A percentile compares a stretch with the other conserved stretches of the same genome.
Evolutionary conservation across 768 basidiomycete species (phyloP).

Genomic region (Boletellus ananiceps): DNA sequence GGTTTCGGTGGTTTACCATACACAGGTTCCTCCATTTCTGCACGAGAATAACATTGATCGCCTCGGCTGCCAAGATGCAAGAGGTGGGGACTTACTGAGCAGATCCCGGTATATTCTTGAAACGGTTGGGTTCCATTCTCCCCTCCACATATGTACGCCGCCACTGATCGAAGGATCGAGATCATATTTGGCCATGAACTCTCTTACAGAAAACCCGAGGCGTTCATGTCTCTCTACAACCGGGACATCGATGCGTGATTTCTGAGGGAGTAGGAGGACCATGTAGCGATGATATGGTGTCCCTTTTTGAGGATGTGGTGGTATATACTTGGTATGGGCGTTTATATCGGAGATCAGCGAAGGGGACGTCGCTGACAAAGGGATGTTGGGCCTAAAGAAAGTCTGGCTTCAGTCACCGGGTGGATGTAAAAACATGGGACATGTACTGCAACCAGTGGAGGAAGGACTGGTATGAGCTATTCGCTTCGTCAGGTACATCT

Average conservation of each 20-base stretch:
- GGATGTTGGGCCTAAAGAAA: slow-evolving; percentile 66
- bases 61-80: not conserved
- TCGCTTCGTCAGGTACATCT: slow-evolving; percentile 81
- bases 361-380: slow-evolving; percentile 57
- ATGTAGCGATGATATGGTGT: slow-evolving; percentile 90
- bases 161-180: slow-evolving; percentile 55
- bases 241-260: slow-evolving; percentile 43
- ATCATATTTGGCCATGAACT: slow-evolving; percentile 53
- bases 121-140: slow-evolving; percentile 66
- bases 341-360: slow-evolving; percentile 39
- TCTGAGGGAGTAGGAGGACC: slow-evolving; percentile 69
- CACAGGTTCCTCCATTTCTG: slow-evolving; percentile 21
- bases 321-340: slow-evolving; percentile 71
- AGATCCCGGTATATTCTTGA: slow-evolving; percentile 60
- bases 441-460: slow-evolving; percentile 85
- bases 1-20: slow-evolving; percentile 29
- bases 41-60: not conserved
- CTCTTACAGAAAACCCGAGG: slow-evolving; percentile 60
- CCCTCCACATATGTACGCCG: slow-evolving; percentile 81
- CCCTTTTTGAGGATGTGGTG: slow-evolving; percentile 89
- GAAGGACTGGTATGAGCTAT: slow-evolving; percentile 61
- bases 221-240: slow-evolving; percentile 45
- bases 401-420: not conserved
- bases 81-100: slow-evolving; percentile 49
- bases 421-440: not conserved